Conservation (phyloP, 345 rosid genomes). For the Luvunga scandens region DNA sequence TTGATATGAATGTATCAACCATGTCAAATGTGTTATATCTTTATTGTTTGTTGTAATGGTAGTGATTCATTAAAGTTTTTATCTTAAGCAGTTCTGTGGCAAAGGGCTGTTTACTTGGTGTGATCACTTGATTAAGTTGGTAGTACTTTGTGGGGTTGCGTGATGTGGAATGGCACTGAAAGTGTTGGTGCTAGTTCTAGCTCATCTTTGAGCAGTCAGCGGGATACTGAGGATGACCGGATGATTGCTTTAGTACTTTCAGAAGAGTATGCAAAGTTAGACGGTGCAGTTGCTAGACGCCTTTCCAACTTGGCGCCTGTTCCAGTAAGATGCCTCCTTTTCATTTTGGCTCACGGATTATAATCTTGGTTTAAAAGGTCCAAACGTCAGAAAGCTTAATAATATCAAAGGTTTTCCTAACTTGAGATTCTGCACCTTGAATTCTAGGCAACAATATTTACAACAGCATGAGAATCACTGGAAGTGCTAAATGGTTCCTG, state of each 20-base stretch:
- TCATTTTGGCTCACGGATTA: neutral
- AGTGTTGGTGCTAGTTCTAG: slow-evolving; percentile 68
- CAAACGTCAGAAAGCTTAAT: neutral
- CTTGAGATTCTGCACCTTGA: neutral
- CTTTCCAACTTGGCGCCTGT: slow-evolving; percentile 75
- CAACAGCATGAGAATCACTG: neutral
- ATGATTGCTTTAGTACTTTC: slow-evolving; percentile 82
- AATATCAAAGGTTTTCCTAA: neutral
- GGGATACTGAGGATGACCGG: slow-evolving; percentile 70
- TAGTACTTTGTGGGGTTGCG: neutral
- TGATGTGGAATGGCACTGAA: slow-evolving; percentile 39
- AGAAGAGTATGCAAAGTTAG: slow-evolving; percentile 73
- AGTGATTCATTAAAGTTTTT: neutral
- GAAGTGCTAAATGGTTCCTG: neutral
- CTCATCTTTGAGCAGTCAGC: slow-evolving; percentile 81
- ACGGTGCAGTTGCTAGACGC: slow-evolving; percentile 76
- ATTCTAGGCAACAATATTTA: neutral
- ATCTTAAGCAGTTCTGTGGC: neutral
- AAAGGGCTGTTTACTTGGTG: neutral
- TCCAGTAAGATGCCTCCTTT: slow-evolving; percentile 42
- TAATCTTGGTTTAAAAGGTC: neutral
- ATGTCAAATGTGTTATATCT: neutral
- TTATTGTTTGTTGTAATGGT: neutral
- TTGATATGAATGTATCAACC: neutral
- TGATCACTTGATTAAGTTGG: neutral